Evolutionary conservation across 2,329 filamentous ascomycete genomes (phyloP).

Genomic region (Exophiala sp.): DNA sequence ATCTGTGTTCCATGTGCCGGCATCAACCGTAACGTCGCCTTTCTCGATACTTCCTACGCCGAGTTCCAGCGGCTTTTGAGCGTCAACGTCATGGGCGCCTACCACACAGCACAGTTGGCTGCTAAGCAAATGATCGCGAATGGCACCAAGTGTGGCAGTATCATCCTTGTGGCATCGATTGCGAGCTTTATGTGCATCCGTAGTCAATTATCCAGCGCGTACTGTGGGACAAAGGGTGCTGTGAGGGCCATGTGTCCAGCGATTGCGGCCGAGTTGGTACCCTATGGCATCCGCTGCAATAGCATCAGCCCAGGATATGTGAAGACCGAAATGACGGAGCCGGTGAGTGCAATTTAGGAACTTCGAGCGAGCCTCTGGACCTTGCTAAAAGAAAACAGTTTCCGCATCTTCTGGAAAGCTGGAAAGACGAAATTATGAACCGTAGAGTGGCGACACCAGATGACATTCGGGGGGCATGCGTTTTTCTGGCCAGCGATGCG

Average conservation of each 20-base stretch:
- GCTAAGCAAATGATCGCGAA: constrained; percentile 49
- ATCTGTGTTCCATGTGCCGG: constrained; percentile 44
- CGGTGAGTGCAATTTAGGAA: constrained; percentile 27
- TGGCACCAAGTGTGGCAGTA: constrained; percentile 47
- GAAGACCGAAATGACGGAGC: constrained; percentile 34
- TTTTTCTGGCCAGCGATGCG: constrained; percentile 46
- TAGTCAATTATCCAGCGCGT: constrained; percentile 45
- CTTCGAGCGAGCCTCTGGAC: no score
- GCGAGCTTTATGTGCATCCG: constrained; percentile 48
- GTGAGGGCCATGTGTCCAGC: constrained; percentile 45
- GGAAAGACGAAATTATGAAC: constrained; percentile 48
- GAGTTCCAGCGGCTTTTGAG: constrained; percentile 40
- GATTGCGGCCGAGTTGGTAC: constrained; percentile 42
- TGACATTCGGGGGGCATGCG: constrained; percentile 46
- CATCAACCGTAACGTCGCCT: constrained; percentile 42
- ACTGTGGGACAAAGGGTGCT: constrained; percentile 46
- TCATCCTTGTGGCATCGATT: constrained; percentile 51
- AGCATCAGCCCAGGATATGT: constrained; percentile 41
- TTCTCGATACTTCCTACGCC: constrained; percentile 42
- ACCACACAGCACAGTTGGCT: constrained; percentile 45
- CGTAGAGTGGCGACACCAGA: constrained; percentile 45
- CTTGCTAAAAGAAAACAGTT: constrained; percentile 34
- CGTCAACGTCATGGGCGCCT: constrained; percentile 44
- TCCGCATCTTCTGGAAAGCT: constrained; percentile 44
- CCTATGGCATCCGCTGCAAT: constrained; percentile 40